A percentile compares a stretch with the other conserved stretches of the same genome.
phyloP scores from a whole-genome alignment of 495 filamentous ascomycete species.

The Aspergillus homomorphus region DNA sequence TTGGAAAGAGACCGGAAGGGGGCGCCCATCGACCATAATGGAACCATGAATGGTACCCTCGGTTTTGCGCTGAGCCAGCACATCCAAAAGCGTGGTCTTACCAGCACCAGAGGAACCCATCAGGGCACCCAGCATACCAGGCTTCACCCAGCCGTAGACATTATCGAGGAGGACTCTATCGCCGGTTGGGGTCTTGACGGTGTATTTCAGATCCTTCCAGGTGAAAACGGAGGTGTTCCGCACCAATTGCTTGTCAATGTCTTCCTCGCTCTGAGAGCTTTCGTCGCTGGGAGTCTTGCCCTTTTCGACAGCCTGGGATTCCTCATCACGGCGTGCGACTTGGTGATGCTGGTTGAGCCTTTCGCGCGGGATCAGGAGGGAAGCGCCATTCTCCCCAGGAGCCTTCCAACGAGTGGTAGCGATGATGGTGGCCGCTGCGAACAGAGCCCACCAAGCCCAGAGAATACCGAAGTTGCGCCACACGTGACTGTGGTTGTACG shows the following conservation, averaged over 20 bases:
- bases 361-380: constrained; percentile 41
- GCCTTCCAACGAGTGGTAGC: constrained; percentile 40
- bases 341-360: constrained; percentile 24
- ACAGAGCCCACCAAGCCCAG: constrained; percentile 46
- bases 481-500: constrained; percentile 46
- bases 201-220: constrained; percentile 60
- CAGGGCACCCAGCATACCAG: constrained; percentile 72
- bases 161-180: constrained; percentile 62
- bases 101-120: constrained; percentile 66
- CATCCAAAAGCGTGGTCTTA: constrained; percentile 60
- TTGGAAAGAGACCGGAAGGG: constrained; percentile 77
- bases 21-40: constrained; percentile 78
- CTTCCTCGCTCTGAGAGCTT: constrained; percentile 10
- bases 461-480: constrained; percentile 51
- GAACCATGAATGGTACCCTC: constrained; percentile 86
- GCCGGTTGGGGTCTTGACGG: constrained; percentile 41
- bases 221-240: constrained; percentile 56
- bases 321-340: constrained; percentile 27
- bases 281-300: constrained; percentile 10
- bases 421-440: constrained; percentile 37
- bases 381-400: constrained; percentile 30
- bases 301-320: constrained; percentile 31
- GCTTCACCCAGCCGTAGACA: constrained; percentile 88
- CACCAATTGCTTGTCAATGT: constrained; percentile 33
- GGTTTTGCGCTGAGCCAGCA: constrained; percentile 65